A percentile compares a stretch with the other conserved stretches of the same genome.
These are phyloP conservation scores for Termitomyces sp. DNA, from an alignment of 768 basidiomycete species.

Conservation along the genomic window DNA sequence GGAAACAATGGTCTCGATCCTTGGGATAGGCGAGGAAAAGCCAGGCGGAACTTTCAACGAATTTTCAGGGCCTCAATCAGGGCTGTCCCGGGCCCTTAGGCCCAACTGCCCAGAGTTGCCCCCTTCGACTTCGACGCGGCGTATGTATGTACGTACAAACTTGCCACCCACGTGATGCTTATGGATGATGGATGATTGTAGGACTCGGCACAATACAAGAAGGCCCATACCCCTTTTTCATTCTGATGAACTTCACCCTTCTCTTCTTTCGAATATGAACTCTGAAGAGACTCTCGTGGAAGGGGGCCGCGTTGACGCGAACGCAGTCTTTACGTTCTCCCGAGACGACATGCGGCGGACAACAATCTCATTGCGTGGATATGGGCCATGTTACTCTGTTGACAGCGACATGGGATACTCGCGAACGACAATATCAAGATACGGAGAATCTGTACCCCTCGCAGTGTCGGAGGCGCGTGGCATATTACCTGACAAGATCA, in stretches of 20 bases:
- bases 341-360: constrained; percentile 15
- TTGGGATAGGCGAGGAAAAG: too few relatives aligned
- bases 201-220: background rate
- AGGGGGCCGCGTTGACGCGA: constrained; percentile 10
- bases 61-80: background rate
- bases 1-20: too few relatives aligned
- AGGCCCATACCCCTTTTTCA: background rate
- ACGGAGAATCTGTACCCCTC: constrained; percentile 13
- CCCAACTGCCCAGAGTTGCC: background rate
- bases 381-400: constrained; percentile 13
- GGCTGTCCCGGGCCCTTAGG: background rate
- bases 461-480: constrained; percentile 14
- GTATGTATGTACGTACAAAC: too few relatives aligned
- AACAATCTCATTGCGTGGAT: constrained; percentile 14
- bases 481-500: constrained; percentile 18
- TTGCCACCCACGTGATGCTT: constrained; percentile 6
- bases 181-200: too few relatives aligned
- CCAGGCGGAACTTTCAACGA: background rate
- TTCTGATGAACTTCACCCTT: background rate
- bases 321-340: constrained; percentile 11
- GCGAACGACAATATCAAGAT: constrained; percentile 11
- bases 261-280: constrained; percentile 7
- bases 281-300: constrained; percentile 16
- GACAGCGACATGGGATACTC: constrained; percentile 11
- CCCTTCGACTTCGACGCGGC: background rate